A percentile compares a stretch with the other conserved stretches of the same genome.
These are phyloP conservation scores for Bondarzewia mesenterica DNA, from an alignment of 1,284 basidiomycete species.

Conservation along the genomic window DNA sequence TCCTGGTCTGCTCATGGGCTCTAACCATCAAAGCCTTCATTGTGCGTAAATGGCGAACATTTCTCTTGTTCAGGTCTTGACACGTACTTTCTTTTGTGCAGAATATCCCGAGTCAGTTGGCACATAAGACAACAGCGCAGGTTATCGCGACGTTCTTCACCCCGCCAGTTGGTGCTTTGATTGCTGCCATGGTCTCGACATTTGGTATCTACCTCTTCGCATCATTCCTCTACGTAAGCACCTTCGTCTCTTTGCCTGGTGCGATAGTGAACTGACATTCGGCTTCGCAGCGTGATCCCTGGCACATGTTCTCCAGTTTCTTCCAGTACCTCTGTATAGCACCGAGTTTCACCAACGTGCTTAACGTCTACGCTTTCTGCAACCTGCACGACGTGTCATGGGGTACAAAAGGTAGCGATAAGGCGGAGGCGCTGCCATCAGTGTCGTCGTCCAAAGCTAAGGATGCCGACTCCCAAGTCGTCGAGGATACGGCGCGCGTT, in stretches of 20 bases:
- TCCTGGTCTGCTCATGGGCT: slow-evolving; percentile 80
- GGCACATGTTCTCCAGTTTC: slow-evolving; percentile 98
- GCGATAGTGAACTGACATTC: neutral
- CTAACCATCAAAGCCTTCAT: slow-evolving; percentile 74
- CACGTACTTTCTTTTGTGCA: slow-evolving; percentile 18
- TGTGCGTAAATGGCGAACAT: slow-evolving; percentile 31
- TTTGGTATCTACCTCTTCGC: slow-evolving; percentile 82
- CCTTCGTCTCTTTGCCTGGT: neutral
- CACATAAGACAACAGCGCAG: slow-evolving; percentile 36
- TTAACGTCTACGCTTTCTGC: slow-evolving; percentile 96
- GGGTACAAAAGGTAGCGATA: slow-evolving; percentile 96
- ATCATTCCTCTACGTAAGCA: slow-evolving; percentile 83
- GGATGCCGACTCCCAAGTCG: slow-evolving; percentile 66
- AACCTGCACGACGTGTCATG: slow-evolving; percentile 87
- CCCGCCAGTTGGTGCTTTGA: slow-evolving; percentile 74
- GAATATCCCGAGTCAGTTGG: slow-evolving; percentile 48
- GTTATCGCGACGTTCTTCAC: slow-evolving; percentile 55
- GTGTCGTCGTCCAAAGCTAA: slow-evolving; percentile 80
- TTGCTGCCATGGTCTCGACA: slow-evolving; percentile 85
- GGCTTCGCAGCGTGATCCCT: slow-evolving; percentile 76
- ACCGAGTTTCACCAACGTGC: slow-evolving; percentile 87
- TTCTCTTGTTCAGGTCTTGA: neutral
- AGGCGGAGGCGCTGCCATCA: slow-evolving; percentile 89
- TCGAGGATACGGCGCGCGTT: slow-evolving; percentile 73
- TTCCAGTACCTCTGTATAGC: slow-evolving; percentile 87